phyloP scores from a whole-genome alignment of 257 asterid genomes.

The Penstemon newberryi region DNA sequence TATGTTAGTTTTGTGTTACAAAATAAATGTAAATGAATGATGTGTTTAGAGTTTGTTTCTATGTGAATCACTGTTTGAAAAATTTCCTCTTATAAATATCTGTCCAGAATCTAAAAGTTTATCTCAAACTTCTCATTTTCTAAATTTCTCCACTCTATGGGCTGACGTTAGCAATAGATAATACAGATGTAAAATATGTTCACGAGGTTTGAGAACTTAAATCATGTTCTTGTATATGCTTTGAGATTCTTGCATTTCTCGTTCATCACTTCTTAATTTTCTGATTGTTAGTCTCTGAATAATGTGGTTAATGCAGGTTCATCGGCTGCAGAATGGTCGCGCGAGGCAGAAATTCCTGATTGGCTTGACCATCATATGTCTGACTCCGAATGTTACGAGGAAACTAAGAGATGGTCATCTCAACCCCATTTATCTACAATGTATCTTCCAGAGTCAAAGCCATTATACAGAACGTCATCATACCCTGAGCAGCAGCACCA shows the following conservation, averaged over 20 bases:
- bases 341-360: conserved; percentile 67
- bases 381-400: conserved; percentile 67
- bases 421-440: conserved; percentile 64
- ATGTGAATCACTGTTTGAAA: too few relatives aligned
- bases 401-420: conserved; percentile 79
- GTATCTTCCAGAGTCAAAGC: conserved; percentile 51
- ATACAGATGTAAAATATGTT: too few relatives aligned
- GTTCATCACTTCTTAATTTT: conserved; percentile 4
- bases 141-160: too few relatives aligned
- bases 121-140: too few relatives aligned
- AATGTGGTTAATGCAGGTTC: conserved; percentile 63
- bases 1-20: too few relatives aligned
- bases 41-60: too few relatives aligned
- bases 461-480: conserved; percentile 76
- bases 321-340: conserved; percentile 80
- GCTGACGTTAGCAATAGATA: too few relatives aligned
- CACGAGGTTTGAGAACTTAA: too few relatives aligned
- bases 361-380: conserved; percentile 70
- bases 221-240: conserved; percentile 8
- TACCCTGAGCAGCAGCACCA: conserved; percentile 71
- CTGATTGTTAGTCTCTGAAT: conserved; percentile 25
- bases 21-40: too few relatives aligned
- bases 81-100: too few relatives aligned
- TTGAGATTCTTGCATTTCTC: conserved; percentile 21
- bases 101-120: too few relatives aligned